Evolutionary conservation across 495 filamentous ascomycete genomes (phyloP), one percentile per base, ranked within the genome.

Genomic region (Talaromyces stipitatus): DNA sequence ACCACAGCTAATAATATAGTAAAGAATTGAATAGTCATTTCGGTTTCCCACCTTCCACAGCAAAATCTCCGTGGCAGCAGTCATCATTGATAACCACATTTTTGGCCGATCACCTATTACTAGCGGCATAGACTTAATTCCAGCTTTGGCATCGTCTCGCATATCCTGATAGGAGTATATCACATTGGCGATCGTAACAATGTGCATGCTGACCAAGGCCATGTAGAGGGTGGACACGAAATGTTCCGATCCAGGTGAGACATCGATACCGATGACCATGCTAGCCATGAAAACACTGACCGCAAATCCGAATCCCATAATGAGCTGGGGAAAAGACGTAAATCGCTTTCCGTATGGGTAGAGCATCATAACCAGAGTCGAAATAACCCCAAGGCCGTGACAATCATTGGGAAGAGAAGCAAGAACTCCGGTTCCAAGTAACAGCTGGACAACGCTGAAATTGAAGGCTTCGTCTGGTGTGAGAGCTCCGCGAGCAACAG

Each of bases 141-240:
- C 54, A 8, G 33, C 54, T 55, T 30, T 28, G 1, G 54, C 54
- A 20, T 55, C 54, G 23, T 55, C 54, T 2, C 54, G 54, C 23
- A 46, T 9, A 29, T 55, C 32, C 10, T 28, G 54, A 46, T 43
- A 55, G 14, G 54, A 24, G 16, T 55, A 18, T 18, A 55, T n/a
- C 14, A 33, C 33, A 18, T 32, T 14, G 12, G 36, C 20, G 14
- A 55, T 29, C 10, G 27, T 12, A 12, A 28, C 26, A 14, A 55
- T 18, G 3, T 29, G 22, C n/a, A 55, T 45, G 36, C 18, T 26
- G 36, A 30, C 32, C 0, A 28, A 6, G 1, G 36, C 54, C 11
- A 55, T 23, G 22, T 18, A 45, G 9, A 45, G 9, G 6, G 54
- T 14, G 9, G 54, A 55, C 22, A 2, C 18, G 36, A 43, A 55